phyloP scores from a whole-genome alignment of 805 yeast species.

The Torulaspora microellipsoides region DNA sequence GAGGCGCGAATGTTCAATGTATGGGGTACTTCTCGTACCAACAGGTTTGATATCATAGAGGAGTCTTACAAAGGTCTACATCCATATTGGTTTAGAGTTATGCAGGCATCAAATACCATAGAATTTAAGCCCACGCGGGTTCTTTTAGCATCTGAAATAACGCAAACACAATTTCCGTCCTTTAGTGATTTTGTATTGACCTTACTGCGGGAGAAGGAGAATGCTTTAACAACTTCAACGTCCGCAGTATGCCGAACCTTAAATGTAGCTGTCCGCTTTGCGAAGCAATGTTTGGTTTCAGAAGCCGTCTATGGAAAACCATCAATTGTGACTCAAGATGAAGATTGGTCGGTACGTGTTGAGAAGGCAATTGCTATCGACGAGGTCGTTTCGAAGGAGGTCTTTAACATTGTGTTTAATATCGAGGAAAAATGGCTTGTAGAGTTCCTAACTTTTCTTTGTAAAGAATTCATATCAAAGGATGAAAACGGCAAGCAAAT shows the following conservation, averaged over 20 bases:
- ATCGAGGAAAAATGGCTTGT: conserved; percentile 23
- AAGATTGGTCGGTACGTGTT: conserved; percentile 66
- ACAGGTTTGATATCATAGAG: conserved; percentile 69
- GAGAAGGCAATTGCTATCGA: conserved; percentile 68
- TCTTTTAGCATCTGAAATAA: conserved; percentile 38
- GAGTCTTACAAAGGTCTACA: conserved; percentile 77
- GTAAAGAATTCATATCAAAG: conserved; percentile 35
- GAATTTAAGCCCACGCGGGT: conserved; percentile 44
- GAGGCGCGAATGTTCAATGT: conserved; percentile 65
- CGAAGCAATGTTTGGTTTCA: conserved; percentile 58
- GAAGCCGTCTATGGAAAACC: conserved; percentile 48
- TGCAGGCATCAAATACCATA: conserved; percentile 42
- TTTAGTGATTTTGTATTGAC: conserved; percentile 40
- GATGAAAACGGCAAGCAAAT: conserved; percentile 12
- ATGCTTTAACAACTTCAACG: conserved; percentile 19
- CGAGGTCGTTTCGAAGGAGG: conserved; percentile 36
- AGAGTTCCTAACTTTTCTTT: conserved; percentile 33
- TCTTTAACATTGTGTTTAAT: conserved; percentile 13
- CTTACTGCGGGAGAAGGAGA: conserved; percentile 30
- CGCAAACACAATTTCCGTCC: conserved; percentile 47
- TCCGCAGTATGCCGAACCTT: conserved; percentile 35
- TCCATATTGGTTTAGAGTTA: conserved; percentile 71
- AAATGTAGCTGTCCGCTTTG: conserved; percentile 46
- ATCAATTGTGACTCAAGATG: conserved; percentile 62
- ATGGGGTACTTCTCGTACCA: conserved; percentile 52